Conservation (phyloP, 78 protist species). For the Pigoraptor vietnamica region DNA sequence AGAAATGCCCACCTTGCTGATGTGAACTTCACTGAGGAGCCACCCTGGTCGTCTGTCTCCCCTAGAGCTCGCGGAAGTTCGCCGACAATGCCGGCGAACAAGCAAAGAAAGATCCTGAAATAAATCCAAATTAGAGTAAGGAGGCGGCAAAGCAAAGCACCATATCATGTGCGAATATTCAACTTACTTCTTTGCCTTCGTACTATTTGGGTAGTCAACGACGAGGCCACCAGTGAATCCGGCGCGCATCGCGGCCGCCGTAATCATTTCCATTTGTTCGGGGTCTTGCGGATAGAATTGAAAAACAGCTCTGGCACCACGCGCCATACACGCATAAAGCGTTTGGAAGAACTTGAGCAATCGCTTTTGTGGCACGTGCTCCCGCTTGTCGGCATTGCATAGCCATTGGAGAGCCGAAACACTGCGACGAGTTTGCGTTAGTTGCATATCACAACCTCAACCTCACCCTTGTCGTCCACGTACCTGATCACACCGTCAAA, state of each 20-base stretch:
- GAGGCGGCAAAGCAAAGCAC: too few species aligned
- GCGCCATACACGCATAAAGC: conserved; percentile 53
- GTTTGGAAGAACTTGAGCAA: conserved; percentile 75
- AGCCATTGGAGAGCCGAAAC: conserved; percentile 95
- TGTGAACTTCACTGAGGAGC: neutral
- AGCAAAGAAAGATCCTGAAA: conserved; percentile 9
- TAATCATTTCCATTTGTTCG: conserved; percentile 75
- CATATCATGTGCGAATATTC: neutral
- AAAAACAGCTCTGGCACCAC: conserved; percentile 54
- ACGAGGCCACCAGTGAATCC: conserved; percentile 95
- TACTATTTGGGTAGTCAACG: conserved; percentile 91
- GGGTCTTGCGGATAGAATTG: conserved; percentile 90
- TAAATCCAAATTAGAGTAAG: neutral
- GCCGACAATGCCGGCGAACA: conserved; percentile 30
- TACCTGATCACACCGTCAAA: conserved; percentile 82
- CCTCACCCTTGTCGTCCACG: neutral
- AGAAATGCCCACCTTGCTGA: neutral
- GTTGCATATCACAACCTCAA: neutral
- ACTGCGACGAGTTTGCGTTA: neutral
- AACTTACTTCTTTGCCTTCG: conserved; percentile 83
- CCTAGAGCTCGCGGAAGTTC: neutral
- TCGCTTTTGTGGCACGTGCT: conserved; percentile 71
- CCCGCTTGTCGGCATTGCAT: conserved; percentile 80
- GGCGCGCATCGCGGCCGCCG: conserved; percentile 66
- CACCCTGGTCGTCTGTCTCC: neutral